Conservation (phyloP, 116 monocot species). For the Iris pallida region DNA sequence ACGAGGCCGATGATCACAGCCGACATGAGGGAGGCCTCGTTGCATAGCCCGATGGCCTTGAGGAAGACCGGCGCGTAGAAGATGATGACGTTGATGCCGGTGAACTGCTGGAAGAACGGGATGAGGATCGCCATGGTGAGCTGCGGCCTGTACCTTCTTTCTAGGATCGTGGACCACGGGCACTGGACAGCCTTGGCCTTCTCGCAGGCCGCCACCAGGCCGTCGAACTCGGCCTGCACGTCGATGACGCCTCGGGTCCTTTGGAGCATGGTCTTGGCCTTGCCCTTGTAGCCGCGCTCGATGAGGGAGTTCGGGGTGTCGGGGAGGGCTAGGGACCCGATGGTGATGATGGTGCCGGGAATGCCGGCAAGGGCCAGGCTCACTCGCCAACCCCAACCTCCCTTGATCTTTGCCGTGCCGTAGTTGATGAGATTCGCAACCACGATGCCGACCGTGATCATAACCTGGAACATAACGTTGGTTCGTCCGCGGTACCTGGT, state of each 20-base stretch:
- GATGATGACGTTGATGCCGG: slow-evolving; percentile 61
- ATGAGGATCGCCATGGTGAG: slow-evolving; percentile 17
- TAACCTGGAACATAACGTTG: slow-evolving; percentile 43
- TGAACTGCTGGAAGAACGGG: slow-evolving; percentile 50
- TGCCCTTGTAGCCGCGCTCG: slow-evolving; percentile 21
- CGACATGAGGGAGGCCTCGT: slow-evolving; percentile 33
- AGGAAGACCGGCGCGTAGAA: slow-evolving; percentile 47
- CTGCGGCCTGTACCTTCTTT: slow-evolving; percentile 18
- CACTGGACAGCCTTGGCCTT: slow-evolving; percentile 12
- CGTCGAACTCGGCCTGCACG: slow-evolving; percentile 20
- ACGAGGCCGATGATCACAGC: slow-evolving; percentile 47
- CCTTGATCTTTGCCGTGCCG: slow-evolving; percentile 9
- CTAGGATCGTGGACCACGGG: slow-evolving; percentile 20
- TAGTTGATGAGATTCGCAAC: slow-evolving; percentile 28
- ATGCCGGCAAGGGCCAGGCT: slow-evolving; percentile 19
- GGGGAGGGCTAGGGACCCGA: slow-evolving; percentile 19
- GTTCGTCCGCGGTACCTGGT: slow-evolving; percentile 22
- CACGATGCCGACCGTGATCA: slow-evolving; percentile 42
- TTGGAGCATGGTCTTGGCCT: slow-evolving; percentile 21
- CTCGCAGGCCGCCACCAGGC: slow-evolving; percentile 18
- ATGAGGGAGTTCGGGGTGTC: slow-evolving; percentile 26
- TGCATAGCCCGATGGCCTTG: slow-evolving; percentile 37
- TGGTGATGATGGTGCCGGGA: slow-evolving; percentile 4
- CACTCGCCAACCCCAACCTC: slow-evolving; percentile 22
- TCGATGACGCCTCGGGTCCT: slow-evolving; percentile 17